Evolutionary conservation across 2,329 filamentous ascomycete genomes (phyloP), one percentile per base, ranked within the genome.

Genomic region (Furcasterigmium sp.): DNA sequence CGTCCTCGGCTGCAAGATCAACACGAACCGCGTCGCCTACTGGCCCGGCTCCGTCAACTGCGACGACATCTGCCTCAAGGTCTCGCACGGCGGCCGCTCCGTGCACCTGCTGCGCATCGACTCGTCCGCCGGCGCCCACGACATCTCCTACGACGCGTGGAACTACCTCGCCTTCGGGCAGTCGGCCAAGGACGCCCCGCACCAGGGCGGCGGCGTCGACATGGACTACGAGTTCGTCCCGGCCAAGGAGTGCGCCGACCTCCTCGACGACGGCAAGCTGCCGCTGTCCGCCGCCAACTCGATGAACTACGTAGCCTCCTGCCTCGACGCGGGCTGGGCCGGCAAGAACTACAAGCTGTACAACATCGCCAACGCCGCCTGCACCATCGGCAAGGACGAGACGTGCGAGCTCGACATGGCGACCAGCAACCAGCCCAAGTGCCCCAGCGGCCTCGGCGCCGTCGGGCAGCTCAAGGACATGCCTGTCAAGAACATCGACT

Each of bases 61-160:
- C 65, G 63, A 71, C 62, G 68, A 75, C 56, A 67, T 81, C 51
- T 82, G 78, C 61, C 64, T 80, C 53, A 70, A 72, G 58, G 62
- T 81, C 47, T 68, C 63, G 44, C 62, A 73, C 56, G 62, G 57
- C 35, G 72, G 61, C 44, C 72, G 74, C 46, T 65, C 61, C 30
- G 58, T 83, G 44, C 69, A 78, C 52, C 75, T 88, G 42, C 70
- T 82, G 47, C 70, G 70, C 56, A 63, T 82, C 49, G 78, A 81
- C 64, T 59, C 65, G 41, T 80, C 76, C 1, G 67, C 64, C 32
- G 76, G 76, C 39, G 77, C 76, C 41, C 58, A 77, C 57, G 78
- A 82, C 59, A 72, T 82, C 62, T 72, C 66, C 45, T 82, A 81
- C 64, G 77, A 81, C 49, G 76, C 77, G 39, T 82, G 75, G 75